phyloP scores from a whole-genome alignment of 225 moss, liverwort and hornwort genomes.

The Rhytidiadelphus loreus region DNA sequence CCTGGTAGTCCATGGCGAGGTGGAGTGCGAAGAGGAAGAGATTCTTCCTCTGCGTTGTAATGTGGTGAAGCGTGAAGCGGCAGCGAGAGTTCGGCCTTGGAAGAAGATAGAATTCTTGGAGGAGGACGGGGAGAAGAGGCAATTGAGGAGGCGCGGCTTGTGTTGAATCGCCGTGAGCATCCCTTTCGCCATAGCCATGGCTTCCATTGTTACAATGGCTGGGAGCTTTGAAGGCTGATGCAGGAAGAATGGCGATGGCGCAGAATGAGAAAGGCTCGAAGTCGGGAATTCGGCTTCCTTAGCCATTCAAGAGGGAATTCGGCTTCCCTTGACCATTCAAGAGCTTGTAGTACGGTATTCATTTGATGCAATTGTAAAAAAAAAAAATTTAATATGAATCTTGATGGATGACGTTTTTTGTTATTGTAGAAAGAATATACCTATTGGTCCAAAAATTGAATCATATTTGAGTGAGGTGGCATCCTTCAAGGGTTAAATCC shows the following conservation, averaged over 20 bases:
- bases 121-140: slow-evolving; percentile 8
- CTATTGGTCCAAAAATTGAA: no score
- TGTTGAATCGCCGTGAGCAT: slow-evolving; percentile 19
- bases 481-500: no score
- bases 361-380: no score
- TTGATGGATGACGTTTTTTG: no score
- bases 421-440: no score
- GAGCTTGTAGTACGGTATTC: not conserved
- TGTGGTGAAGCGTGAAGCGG: not conserved
- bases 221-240: not conserved
- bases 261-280: not conserved
- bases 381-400: no score
- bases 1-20: not conserved
- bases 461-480: no score
- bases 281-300: not conserved
- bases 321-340: not conserved
- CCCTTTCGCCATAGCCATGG: slow-evolving; percentile 29
- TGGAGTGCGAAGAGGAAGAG: not conserved
- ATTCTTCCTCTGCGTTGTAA: not conserved
- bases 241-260: not conserved
- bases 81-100: not conserved
- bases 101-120: slow-evolving; percentile 6
- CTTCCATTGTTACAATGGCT: slow-evolving; percentile 7
- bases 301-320: not conserved
- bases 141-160: slow-evolving; percentile 10